Percentiles rank a stretch among this genome's conserved stretches.
phyloP scores from a whole-genome alignment of 2,329 filamentous ascomycete genomes.

The Grosmannia penicillata region DNA sequence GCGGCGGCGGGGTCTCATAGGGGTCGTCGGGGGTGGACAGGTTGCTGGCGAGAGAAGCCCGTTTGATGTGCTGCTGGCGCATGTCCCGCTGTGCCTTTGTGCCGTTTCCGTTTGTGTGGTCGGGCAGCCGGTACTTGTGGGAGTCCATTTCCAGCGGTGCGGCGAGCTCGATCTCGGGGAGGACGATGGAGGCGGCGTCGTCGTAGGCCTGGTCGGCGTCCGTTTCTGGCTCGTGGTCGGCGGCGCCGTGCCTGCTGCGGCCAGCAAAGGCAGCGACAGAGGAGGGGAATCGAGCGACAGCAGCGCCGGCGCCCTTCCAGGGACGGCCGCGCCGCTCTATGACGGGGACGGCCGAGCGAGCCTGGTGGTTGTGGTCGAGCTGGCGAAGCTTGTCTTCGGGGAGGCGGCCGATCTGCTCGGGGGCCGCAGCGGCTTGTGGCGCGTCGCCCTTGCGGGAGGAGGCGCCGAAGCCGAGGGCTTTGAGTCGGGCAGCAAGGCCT shows the following conservation, averaged over 20 bases:
- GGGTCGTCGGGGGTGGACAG: background rate
- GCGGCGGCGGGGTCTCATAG: slow-evolving; percentile 23
- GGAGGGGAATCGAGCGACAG: slow-evolving; percentile 35
- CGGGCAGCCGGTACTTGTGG: slow-evolving; percentile 59
- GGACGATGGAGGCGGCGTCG: slow-evolving; percentile 19
- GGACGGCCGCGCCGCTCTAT: slow-evolving; percentile 54
- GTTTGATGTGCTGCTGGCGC: slow-evolving; percentile 42
- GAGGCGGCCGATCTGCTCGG: slow-evolving; percentile 48
- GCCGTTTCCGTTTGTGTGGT: slow-evolving; percentile 54
- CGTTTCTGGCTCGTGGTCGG: slow-evolving; percentile 4
- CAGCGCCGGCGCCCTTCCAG: slow-evolving; percentile 53
- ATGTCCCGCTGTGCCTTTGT: slow-evolving; percentile 45
- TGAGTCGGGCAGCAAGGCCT: slow-evolving; percentile 48
- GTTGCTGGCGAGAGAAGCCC: slow-evolving; percentile 16
- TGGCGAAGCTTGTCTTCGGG: slow-evolving; percentile 55
- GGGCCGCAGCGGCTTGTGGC: slow-evolving; percentile 16
- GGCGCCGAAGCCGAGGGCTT: slow-evolving; percentile 46
- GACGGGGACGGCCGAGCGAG: slow-evolving; percentile 31
- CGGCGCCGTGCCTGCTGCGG: slow-evolving; percentile 2
- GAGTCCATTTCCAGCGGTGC: slow-evolving; percentile 50
- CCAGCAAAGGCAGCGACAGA: slow-evolving; percentile 18
- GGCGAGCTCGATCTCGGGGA: slow-evolving; percentile 36
- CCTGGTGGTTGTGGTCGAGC: slow-evolving; percentile 52
- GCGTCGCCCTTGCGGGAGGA: slow-evolving; percentile 21
- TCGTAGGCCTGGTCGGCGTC: slow-evolving; percentile 3